Percentiles rank a stretch among this genome's conserved stretches.
Conservation (phyloP, 306 rosid species). For the Sechiopsis laciniata region DNA sequence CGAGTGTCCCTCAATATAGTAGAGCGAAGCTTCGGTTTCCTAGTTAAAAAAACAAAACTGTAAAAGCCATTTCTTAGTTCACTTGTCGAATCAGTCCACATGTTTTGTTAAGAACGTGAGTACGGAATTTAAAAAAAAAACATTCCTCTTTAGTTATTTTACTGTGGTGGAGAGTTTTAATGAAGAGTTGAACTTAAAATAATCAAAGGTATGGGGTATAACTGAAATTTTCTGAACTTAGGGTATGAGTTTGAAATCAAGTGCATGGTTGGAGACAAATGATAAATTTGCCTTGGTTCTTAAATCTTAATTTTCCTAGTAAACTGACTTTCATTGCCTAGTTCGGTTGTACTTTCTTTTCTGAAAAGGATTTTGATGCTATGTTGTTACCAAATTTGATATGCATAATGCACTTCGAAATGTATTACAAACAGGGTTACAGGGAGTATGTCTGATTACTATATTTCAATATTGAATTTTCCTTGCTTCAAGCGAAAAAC, state of each 20-base stretch:
- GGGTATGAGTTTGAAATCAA: not conserved
- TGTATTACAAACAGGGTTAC: not conserved
- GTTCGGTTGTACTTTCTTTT: not conserved
- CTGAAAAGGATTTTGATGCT: not conserved
- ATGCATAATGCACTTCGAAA: not conserved
- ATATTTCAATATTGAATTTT: not conserved
- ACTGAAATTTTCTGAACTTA: not conserved
- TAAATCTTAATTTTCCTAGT: not conserved
- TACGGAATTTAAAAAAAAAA: not conserved
- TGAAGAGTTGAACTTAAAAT: not conserved
- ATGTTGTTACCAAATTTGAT: not conserved
- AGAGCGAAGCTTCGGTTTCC: too few species aligned
- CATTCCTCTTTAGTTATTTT: conserved; percentile 6
- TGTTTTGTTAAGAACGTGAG: too few species aligned
- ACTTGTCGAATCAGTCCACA: too few species aligned
- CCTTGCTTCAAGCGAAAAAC: not conserved
- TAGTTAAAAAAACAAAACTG: too few species aligned
- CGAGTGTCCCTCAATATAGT: too few species aligned
- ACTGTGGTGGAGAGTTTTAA: not conserved
- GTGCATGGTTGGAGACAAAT: not conserved
- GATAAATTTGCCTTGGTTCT: not conserved
- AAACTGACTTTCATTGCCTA: not conserved
- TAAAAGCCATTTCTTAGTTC: too few species aligned
- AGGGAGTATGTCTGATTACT: not conserved
- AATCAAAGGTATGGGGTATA: not conserved